Base-by-base conservation (phyloP, 345 rosid species). In the Gossypium bickii region DNA sequence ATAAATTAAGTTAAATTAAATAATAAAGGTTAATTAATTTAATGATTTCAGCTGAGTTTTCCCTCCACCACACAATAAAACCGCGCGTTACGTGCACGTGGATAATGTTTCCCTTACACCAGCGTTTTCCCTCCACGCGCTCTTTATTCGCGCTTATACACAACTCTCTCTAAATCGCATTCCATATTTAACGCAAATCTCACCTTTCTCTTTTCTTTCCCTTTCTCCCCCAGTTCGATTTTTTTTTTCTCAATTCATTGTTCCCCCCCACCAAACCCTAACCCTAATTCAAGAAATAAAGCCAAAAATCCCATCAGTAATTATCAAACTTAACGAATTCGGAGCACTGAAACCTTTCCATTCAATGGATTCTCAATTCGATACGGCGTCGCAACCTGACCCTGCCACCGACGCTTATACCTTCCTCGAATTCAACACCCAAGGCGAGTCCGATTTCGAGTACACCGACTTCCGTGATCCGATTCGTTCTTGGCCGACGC, bases 341-440 rank as follows among this genome's bases (percentile, higher is more conserved):
- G 51, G 41, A 34, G 52, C 66, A n/a, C 57, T 15, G 34, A 25
- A 29, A 48, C 52, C 1, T 2, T 12, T 47, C 67, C 24, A 5
- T 48, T 73, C 51, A n/a, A 95, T 95, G 99, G 98, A 91, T 84
- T 82, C 97, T 34, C 91, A 90, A 70, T 93, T 85, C 77, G 99
- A 95, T 8, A 89, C 98, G 61, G 92, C 97, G 51, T 95, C 99
- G 78, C 99, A 95, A 84, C 98, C 99, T 25, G 99, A 91, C 81
- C 74, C 97, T 9, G 92, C 78, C 22, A 77, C 85, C 60, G 98
- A 95, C 81, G 98, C 97, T 9, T 95, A 95, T 79, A 89, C 92
- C 65, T 95, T 95, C 78, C 87, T 91, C 74, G 99, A 95, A 84
- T 93, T 95, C 86, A 91, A 92, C 86, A 90, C 97, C 53, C 97